Base-by-base conservation (phyloP, 2,329 filamentous ascomycete species). In the Penicillium italicum region DNA sequence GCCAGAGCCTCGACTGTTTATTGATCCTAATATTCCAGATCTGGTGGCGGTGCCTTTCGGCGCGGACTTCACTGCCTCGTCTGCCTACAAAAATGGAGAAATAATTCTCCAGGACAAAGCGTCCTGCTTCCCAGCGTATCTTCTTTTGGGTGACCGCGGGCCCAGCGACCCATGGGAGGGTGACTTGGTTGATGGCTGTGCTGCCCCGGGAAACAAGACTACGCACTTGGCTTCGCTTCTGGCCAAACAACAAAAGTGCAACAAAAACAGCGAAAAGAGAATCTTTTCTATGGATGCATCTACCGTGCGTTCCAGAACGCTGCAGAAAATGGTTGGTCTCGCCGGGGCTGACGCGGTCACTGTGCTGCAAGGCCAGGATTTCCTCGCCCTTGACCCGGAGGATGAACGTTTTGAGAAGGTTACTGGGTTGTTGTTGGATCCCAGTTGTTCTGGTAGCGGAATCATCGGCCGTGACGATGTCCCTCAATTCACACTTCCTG, bases 31-130 rank as follows among this genome's bases (percentile, higher is more conserved):
- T 66, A 84, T 99, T 8, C 91, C 92, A 0, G 86, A 94, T 64
- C 79, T 99, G 4, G 72, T 99, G 7, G 94, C 91, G 2, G 77
- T 96, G 1, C 86, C 90, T 2, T 84, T 88, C 0, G 80, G 82
- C 1, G 79, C 82, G 36, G 89, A 96, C 66, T 78, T 97, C 41
- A 87, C 85, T 20, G 88, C 86, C 59, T 87, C 85, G 8, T 74
- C 82, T 14, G 88, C 91, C 0, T 97, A 97, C 72, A 81, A 77
- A 14, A 78, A 82, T 1, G 93, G 93, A 1, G 82, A 85, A 44
- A 84, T 97, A 50, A 96, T 97, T 57, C 78, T 97, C 24, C 94
- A 99, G 72, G 94, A 97, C 69, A 97, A 97, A 73, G 93, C 94
- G 0, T 97, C 92, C 0, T 99, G 94, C 69, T 97, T 99, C 67